A percentile compares a stretch with the other conserved stretches of the same genome.
These are phyloP conservation scores for Amanita polypyramis DNA, from an alignment of 768 basidiomycete species.

Conservation along the genomic window DNA sequence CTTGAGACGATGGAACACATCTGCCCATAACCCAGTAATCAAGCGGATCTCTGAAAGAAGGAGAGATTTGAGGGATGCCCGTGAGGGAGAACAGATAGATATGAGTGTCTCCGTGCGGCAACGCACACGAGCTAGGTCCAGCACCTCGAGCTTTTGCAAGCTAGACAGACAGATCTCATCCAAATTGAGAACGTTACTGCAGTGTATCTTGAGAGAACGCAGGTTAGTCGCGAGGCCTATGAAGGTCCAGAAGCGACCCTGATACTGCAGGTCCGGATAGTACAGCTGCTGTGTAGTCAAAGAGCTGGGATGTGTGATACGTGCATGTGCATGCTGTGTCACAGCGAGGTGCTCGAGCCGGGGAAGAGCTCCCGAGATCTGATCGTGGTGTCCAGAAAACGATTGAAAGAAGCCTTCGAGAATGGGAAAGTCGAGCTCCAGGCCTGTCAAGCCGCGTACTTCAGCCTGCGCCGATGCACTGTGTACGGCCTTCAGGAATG, in stretches of 20 bases:
- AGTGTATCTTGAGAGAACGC: slow-evolving; percentile 3
- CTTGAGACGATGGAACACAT: not conserved
- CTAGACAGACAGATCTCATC: not conserved
- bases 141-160: not conserved
- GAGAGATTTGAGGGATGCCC: not conserved
- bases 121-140: slow-evolving; percentile 1
- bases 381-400: not conserved
- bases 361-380: not conserved
- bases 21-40: not conserved
- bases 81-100: not conserved
- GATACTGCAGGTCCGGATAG: not conserved
- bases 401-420: not conserved
- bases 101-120: not conserved
- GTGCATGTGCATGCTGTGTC: not conserved
- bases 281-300: not conserved
- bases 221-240: not conserved
- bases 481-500: not conserved
- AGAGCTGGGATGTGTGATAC: not conserved
- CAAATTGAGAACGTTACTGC: not conserved
- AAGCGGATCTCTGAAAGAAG: not conserved
- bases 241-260: slow-evolving; percentile 1
- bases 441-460: not conserved
- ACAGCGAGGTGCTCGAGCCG: slow-evolving; percentile 1
- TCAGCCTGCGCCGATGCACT: not conserved
- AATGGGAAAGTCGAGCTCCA: slow-evolving; percentile 3